phyloP scores from a whole-genome alignment of 768 basidiomycete species.

The Gloeopeniophorella convolvens region DNA sequence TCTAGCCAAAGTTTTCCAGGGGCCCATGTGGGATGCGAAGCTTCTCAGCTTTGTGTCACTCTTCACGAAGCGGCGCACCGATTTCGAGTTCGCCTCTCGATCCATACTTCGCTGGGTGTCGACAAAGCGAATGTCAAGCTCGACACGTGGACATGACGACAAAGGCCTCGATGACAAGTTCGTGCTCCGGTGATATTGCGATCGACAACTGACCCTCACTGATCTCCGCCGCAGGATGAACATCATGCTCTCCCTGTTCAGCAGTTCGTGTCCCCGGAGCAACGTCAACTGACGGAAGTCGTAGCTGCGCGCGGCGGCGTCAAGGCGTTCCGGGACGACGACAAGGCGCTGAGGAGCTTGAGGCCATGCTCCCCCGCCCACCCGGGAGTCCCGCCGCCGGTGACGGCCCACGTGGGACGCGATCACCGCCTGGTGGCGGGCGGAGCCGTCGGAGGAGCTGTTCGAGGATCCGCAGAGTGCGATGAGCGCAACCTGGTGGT shows the following conservation, averaged over 20 bases:
- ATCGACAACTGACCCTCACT: neutral
- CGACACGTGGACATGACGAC: conserved; percentile 4
- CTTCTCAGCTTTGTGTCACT: conserved; percentile 23
- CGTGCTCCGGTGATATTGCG: neutral
- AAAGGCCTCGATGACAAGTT: conserved; percentile 20
- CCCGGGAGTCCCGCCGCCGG: no score
- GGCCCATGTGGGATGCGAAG: conserved; percentile 26
- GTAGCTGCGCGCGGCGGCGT: conserved; percentile 22
- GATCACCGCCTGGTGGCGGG: no score
- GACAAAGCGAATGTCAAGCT: conserved; percentile 15
- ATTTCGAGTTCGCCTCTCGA: conserved; percentile 28
- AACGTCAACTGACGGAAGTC: conserved; percentile 1
- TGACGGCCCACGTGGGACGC: neutral
- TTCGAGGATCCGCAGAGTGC: conserved; percentile 21
- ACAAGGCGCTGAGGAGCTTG: no score
- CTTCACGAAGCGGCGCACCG: conserved; percentile 24
- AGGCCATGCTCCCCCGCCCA: no score
- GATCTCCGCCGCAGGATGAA: conserved; percentile 16
- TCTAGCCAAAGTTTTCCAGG: conserved; percentile 26
- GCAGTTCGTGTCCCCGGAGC: conserved; percentile 16
- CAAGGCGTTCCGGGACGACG: conserved; percentile 17
- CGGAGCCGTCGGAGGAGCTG: conserved; percentile 20
- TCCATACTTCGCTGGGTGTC: conserved; percentile 23
- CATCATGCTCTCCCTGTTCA: conserved; percentile 15
- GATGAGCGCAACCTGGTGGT: conserved; percentile 17